Evolutionary conservation across 192 early-diverging fungal genomes (phyloP).

Genomic region (Backusella mclennaniae): DNA sequence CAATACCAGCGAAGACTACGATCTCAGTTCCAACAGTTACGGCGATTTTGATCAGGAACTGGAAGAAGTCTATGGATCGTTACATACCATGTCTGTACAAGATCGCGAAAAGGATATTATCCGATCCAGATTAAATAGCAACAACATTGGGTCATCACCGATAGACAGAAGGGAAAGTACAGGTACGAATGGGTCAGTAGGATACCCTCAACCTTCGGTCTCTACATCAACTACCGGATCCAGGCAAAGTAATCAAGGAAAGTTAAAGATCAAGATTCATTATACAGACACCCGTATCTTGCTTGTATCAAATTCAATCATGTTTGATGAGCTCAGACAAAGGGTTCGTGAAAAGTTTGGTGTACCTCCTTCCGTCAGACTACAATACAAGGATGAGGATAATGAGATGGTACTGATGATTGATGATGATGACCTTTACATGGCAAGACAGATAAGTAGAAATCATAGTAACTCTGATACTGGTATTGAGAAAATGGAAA

Average conservation of each 20-base stretch:
- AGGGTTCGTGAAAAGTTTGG: conserved; percentile 65
- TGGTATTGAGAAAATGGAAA: conserved; percentile 56
- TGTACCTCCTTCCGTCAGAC: conserved; percentile 41
- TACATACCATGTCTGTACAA: conserved; percentile 14
- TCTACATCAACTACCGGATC: conserved; percentile 20
- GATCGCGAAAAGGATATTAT: conserved; percentile 24
- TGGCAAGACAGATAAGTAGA: conserved; percentile 59
- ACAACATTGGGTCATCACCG: background rate
- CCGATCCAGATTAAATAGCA: conserved; percentile 7
- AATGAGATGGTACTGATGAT: conserved; percentile 82
- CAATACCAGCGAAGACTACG: background rate
- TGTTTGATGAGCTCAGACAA: conserved; percentile 49
- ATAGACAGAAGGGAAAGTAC: conserved; percentile 1
- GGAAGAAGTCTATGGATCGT: conserved; percentile 25
- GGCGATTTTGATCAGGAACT: conserved; percentile 24
- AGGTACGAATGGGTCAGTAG: background rate
- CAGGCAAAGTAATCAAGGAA: conserved; percentile 14
- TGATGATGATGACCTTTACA: conserved; percentile 87
- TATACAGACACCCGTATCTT: conserved; percentile 65
- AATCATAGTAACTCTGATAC: conserved; percentile 34
- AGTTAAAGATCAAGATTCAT: conserved; percentile 66
- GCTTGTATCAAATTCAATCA: conserved; percentile 49
- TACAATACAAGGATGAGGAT: conserved; percentile 89
- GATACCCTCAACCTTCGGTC: conserved; percentile 14
- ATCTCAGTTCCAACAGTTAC: background rate